Evolutionary conservation across 139 green algal genomes (phyloP).

Genomic region (Chlorella sp.): DNA sequence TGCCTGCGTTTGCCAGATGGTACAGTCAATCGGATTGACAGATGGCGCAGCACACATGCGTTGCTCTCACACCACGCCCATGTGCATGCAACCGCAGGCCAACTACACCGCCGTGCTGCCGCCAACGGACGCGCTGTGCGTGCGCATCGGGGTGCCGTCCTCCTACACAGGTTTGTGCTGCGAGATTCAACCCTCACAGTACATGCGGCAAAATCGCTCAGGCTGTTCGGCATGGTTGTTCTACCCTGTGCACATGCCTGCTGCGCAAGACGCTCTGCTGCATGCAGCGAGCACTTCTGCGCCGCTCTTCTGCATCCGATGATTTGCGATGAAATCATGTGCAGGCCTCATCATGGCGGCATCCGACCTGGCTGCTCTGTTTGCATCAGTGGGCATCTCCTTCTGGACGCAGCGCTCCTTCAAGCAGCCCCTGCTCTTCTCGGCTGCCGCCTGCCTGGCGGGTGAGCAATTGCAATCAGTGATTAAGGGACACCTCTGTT

Average conservation of each 20-base stretch:
- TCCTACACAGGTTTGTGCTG: neutral
- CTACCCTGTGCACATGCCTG: too few species aligned
- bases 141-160: neutral
- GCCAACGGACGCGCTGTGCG: slow-evolving; percentile 34
- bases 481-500: too few species aligned
- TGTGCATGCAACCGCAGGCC: neutral
- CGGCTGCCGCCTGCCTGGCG: slow-evolving; percentile 42
- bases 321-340: too few species aligned
- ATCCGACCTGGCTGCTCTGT: slow-evolving; percentile 40
- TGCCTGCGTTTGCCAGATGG: too few species aligned
- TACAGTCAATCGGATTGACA: too few species aligned
- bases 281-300: too few species aligned
- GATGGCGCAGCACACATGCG: too few species aligned
- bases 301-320: too few species aligned
- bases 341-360: slow-evolving; percentile 37
- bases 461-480: slow-evolving; percentile 10
- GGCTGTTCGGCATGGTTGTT: too few species aligned
- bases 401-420: slow-evolving; percentile 66
- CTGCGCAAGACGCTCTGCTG: too few species aligned
- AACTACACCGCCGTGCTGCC: slow-evolving; percentile 42
- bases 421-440: slow-evolving; percentile 54
- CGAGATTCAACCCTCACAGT: slow-evolving; percentile 15
- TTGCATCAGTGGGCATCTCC: slow-evolving; percentile 48
- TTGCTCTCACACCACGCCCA: too few species aligned
- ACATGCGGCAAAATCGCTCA: too few species aligned